Evolutionary conservation across 305 asterid genomes (phyloP).

Genomic region (Rubia balearica): DNA sequence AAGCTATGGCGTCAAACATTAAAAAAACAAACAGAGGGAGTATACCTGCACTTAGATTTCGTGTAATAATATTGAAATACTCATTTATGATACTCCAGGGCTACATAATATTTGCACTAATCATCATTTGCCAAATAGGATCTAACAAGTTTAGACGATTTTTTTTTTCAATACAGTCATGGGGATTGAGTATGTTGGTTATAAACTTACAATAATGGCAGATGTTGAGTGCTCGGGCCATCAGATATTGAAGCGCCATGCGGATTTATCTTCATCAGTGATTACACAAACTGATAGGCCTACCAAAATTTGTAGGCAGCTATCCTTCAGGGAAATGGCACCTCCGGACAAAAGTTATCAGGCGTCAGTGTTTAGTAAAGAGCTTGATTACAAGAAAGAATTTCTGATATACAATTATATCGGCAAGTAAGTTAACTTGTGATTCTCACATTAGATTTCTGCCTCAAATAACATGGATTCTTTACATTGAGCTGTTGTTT

Average conservation of each 20-base stretch:
- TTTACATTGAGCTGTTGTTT: constrained; percentile 7
- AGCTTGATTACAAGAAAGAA: constrained; percentile 47
- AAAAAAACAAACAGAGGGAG: too few relatives aligned
- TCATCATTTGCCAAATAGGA: too few relatives aligned
- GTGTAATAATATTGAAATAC: too few relatives aligned
- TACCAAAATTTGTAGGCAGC: constrained; percentile 4
- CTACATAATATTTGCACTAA: too few relatives aligned
- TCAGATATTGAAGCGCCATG: not conserved
- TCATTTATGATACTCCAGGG: too few relatives aligned
- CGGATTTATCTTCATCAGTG: not conserved
- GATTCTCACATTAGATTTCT: not conserved
- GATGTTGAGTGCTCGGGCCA: constrained; percentile 5
- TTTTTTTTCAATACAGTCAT: not conserved
- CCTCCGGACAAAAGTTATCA: not conserved
- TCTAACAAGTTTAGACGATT: not conserved
- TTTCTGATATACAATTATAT: constrained; percentile 57
- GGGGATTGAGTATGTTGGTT: not conserved
- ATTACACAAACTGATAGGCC: not conserved
- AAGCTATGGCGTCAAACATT: too few relatives aligned
- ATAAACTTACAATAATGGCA: not conserved
- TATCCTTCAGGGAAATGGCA: not conserved
- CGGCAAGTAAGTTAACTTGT: constrained; percentile 37
- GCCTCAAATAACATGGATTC: not conserved
- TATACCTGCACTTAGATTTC: too few relatives aligned
- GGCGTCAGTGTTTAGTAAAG: not conserved